Conservation (phyloP, 179 eudicot species). For the Silene vulgaris region DNA sequence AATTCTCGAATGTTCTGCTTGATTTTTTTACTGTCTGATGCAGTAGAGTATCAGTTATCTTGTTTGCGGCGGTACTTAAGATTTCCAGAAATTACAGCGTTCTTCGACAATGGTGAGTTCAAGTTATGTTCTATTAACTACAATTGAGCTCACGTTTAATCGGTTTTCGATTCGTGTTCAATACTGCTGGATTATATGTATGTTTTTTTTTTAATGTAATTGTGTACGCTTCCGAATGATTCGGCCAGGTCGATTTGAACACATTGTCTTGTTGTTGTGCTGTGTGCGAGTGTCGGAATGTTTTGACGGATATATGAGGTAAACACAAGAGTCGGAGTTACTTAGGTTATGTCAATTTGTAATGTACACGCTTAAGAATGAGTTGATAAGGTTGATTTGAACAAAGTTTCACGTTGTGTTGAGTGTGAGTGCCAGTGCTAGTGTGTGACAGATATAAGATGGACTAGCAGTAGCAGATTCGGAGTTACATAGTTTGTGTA, state of each 20-base stretch:
- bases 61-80: neutral
- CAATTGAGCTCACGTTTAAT: neutral
- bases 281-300: neutral
- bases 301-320: neutral
- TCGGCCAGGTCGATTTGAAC: neutral
- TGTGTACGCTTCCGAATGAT: neutral
- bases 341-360: neutral
- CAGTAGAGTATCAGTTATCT: neutral
- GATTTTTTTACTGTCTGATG: neutral
- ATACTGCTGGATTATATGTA: neutral
- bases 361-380: neutral
- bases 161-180: neutral
- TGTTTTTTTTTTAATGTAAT: neutral
- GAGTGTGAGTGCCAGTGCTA: neutral
- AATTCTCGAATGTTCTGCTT: neutral
- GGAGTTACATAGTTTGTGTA: neutral
- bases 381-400: neutral
- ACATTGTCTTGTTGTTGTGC: neutral
- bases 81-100: neutral
- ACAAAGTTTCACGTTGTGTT: neutral
- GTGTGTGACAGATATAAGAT: neutral
- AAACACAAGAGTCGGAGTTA: neutral
- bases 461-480: constrained; percentile 2
- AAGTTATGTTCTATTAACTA: neutral
- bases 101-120: constrained; percentile 18